These are phyloP conservation scores for Thozetella sp. DNA, from an alignment of 495 filamentous ascomycete species.

Conservation along the genomic window DNA sequence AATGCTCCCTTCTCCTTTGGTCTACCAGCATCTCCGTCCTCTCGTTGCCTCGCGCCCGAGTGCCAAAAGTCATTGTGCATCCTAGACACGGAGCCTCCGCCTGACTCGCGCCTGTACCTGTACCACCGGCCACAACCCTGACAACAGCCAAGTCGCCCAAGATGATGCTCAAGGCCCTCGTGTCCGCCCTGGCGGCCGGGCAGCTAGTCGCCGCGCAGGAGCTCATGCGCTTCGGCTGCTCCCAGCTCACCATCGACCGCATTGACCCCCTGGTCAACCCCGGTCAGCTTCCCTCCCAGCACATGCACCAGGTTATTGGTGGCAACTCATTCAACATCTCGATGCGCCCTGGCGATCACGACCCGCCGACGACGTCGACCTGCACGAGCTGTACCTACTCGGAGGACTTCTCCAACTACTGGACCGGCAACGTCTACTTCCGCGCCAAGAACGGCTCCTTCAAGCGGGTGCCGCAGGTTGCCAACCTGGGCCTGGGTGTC, in stretches of 20 bases:
- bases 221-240: constrained; percentile 38
- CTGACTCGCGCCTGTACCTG: too few species aligned
- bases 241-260: constrained; percentile 36
- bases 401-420: constrained; percentile 45
- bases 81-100: too few species aligned
- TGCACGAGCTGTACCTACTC: constrained; percentile 38
- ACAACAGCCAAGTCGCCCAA: background rate
- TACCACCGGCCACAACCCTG: background rate
- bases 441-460: constrained; percentile 38
- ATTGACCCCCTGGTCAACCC: constrained; percentile 39
- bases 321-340: constrained; percentile 38
- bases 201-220: background rate
- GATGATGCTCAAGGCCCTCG: constrained; percentile 3
- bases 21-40: too few species aligned
- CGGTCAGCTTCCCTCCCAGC: constrained; percentile 31
- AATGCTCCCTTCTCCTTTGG: too few species aligned
- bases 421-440: constrained; percentile 46
- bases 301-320: constrained; percentile 37
- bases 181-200: constrained; percentile 1
- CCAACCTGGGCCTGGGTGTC: constrained; percentile 33
- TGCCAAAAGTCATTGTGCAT: too few species aligned
- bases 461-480: constrained; percentile 38
- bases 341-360: constrained; percentile 26
- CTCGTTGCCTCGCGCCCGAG: too few species aligned
- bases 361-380: constrained; percentile 12